Conservation (phyloP, 495 filamentous ascomycete genomes). For the Aspergillus saccharolyticus region DNA sequence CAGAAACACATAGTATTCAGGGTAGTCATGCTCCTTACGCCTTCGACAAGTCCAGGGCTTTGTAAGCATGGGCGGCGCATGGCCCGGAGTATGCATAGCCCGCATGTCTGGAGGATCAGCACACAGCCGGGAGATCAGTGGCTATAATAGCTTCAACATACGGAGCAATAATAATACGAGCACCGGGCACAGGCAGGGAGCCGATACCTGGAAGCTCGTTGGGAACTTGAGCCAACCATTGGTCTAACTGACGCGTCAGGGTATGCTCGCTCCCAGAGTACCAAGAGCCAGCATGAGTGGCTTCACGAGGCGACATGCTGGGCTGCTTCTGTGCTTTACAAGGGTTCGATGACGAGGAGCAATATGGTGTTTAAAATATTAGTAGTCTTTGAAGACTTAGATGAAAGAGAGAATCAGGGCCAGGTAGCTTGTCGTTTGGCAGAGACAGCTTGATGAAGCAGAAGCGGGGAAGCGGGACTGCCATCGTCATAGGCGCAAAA, state of each 20-base stretch:
- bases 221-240: constrained; percentile 72
- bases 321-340: background rate
- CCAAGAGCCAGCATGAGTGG: constrained; percentile 78
- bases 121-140: background rate
- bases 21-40: constrained; percentile 47
- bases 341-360: background rate
- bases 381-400: no score
- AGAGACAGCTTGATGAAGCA: constrained; percentile 12
- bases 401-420: background rate
- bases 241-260: constrained; percentile 69
- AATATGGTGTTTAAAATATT: no score
- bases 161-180: constrained; percentile 92
- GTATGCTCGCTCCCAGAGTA: constrained; percentile 58
- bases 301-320: constrained; percentile 57
- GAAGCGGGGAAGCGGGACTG: constrained; percentile 25
- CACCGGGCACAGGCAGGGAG: constrained; percentile 65
- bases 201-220: constrained; percentile 51
- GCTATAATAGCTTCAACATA: constrained; percentile 46
- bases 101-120: constrained; percentile 64
- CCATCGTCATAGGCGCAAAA: constrained; percentile 7
- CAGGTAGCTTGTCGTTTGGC: constrained; percentile 5
- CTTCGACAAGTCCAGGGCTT: constrained; percentile 74
- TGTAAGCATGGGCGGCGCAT: constrained; percentile 94
- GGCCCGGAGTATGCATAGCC: constrained; percentile 94
- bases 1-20: background rate